These are phyloP conservation scores for Physcomitrium patens DNA, from an alignment of 225 moss, liverwort and hornwort species.

Conservation along the genomic window DNA sequence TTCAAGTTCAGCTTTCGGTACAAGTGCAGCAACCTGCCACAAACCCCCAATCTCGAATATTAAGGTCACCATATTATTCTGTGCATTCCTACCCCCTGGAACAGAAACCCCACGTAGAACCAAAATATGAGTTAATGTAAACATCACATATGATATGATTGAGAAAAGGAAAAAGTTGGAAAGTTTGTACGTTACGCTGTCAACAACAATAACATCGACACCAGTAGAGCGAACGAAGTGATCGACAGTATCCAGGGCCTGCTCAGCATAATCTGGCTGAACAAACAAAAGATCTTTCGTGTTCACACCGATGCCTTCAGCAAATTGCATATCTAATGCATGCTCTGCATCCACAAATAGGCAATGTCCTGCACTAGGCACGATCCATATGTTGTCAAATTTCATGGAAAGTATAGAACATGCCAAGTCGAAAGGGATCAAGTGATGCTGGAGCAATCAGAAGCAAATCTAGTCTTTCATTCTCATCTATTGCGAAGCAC, in stretches of 20 bases:
- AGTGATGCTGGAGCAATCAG: slow-evolving; percentile 4
- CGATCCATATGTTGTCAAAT: slow-evolving; percentile 2
- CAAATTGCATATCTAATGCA: slow-evolving; percentile 81
- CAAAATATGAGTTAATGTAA: slow-evolving; percentile 25
- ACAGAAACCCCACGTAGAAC: slow-evolving; percentile 1
- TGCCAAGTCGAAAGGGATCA: background rate
- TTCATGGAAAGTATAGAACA: background rate
- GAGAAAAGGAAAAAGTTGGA: background rate
- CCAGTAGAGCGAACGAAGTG: slow-evolving; percentile 69
- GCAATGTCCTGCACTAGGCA: slow-evolving; percentile 61
- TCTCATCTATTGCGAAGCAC: background rate
- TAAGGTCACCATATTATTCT: slow-evolving; percentile 7
- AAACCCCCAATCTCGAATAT: slow-evolving; percentile 10
- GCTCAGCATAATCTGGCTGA: slow-evolving; percentile 85
- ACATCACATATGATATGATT: slow-evolving; percentile 20
- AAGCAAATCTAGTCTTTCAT: slow-evolving; percentile 2
- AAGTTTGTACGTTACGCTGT: slow-evolving; percentile 61
- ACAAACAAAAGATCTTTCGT: slow-evolving; percentile 68
- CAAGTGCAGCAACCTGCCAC: slow-evolving; percentile 81
- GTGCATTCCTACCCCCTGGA: background rate
- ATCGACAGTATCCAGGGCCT: slow-evolving; percentile 81
- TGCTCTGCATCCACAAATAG: slow-evolving; percentile 86
- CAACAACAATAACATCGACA: slow-evolving; percentile 78
- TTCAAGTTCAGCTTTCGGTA: slow-evolving; percentile 87
- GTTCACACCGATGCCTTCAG: slow-evolving; percentile 75